These are phyloP conservation scores for Cryptosporidium meleagridis DNA, from an alignment of 169 alveolate species.

Conservation along the genomic window DNA sequence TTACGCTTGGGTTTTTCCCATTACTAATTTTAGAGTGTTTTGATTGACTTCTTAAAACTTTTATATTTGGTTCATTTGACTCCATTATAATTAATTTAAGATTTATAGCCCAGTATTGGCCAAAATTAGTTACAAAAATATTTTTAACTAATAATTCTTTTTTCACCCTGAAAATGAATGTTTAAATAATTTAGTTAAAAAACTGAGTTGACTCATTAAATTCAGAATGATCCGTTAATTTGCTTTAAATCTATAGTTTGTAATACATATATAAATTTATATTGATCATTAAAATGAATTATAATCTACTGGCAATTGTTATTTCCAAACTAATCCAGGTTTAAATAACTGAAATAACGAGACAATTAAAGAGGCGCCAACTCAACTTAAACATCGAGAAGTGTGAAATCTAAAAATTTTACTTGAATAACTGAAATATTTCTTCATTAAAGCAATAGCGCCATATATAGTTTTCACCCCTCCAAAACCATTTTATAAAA, in stretches of 20 bases:
- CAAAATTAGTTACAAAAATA: too few relatives aligned
- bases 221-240: neutral
- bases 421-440: neutral
- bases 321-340: neutral
- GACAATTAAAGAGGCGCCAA: conserved; percentile 1
- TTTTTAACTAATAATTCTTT: neutral
- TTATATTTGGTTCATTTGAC: neutral
- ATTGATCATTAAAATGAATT: neutral
- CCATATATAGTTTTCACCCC: neutral
- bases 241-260: too few relatives aligned
- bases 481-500: neutral
- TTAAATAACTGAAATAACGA: neutral
- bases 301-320: neutral
- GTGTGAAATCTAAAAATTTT: conserved; percentile 14
- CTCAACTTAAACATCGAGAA: neutral
- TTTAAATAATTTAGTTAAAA: too few relatives aligned
- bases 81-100: neutral
- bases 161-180: neutral
- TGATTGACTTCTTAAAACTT: neutral
- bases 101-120: neutral
- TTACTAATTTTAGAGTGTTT: neutral
- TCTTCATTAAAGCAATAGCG: neutral
- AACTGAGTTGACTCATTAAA: too few relatives aligned
- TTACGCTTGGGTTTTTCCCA: neutral
- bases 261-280: too few relatives aligned